These are phyloP conservation scores for Helotiales sp. DNA, from an alignment of 2,329 filamentous ascomycete species.

Conservation along the genomic window DNA sequence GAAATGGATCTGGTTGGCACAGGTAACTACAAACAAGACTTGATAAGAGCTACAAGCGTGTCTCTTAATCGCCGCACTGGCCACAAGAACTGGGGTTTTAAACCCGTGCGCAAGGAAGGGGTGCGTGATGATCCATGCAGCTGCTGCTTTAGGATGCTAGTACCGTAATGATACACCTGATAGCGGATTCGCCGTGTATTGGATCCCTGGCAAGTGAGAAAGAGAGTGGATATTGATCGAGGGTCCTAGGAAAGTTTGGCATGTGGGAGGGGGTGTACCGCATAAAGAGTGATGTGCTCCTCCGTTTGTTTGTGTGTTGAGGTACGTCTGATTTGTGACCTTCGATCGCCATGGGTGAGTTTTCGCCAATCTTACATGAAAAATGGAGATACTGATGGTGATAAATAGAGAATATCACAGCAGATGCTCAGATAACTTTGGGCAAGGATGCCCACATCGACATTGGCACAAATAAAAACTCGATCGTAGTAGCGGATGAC, in stretches of 20 bases:
- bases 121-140: neutral
- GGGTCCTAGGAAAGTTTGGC: neutral
- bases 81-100: neutral
- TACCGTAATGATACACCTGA: neutral
- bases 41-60: neutral
- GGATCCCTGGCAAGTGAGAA: neutral
- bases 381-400: neutral
- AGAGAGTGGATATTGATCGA: neutral
- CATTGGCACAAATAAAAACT: conserved; percentile 17
- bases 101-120: neutral
- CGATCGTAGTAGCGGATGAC: conserved; percentile 17
- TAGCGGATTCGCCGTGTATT: neutral
- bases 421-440: conserved; percentile 9
- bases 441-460: conserved; percentile 14
- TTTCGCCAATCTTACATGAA: neutral
- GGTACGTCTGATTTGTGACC: neutral
- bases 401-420: conserved; percentile 14
- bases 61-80: neutral
- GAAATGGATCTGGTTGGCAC: neutral
- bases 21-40: neutral
- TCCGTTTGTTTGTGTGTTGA: neutral
- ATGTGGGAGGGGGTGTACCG: neutral
- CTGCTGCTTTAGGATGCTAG: neutral
- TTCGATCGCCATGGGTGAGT: conserved; percentile 12
- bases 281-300: neutral